Conservation (phyloP, 768 basidiomycete genomes). For the Mycena floridula region DNA sequence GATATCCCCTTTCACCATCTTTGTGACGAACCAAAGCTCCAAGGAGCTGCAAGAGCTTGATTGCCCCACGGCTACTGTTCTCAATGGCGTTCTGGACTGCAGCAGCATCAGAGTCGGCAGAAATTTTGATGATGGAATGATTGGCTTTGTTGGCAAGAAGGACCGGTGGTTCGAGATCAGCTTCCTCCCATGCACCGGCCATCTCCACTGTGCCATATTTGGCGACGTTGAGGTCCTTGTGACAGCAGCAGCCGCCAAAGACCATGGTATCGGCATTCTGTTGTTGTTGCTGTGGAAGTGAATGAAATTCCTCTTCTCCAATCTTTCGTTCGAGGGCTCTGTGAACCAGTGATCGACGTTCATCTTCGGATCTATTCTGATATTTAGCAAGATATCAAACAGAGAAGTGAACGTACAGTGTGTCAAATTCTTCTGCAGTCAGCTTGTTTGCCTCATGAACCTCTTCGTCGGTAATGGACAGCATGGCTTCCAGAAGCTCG, state of each 20-base stretch:
- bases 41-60: constrained; percentile 9
- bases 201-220: constrained; percentile 10
- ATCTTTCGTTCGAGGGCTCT: too few species aligned
- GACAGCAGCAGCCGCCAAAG: constrained; percentile 17
- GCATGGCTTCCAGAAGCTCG: background rate
- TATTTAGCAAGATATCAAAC: too few species aligned
- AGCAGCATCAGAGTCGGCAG: background rate
- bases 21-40: constrained; percentile 17
- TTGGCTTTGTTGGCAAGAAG: constrained; percentile 15
- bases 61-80: constrained; percentile 9
- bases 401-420: constrained; percentile 5
- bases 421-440: too few species aligned
- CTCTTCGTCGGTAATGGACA: background rate
- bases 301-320: too few species aligned
- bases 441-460: too few species aligned
- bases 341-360: background rate
- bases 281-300: too few species aligned
- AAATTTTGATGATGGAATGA: constrained; percentile 5
- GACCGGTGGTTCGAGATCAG: constrained; percentile 6
- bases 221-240: constrained; percentile 17
- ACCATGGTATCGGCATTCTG: too few species aligned
- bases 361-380: constrained; percentile 5
- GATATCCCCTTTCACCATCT: constrained; percentile 18
- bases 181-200: background rate
- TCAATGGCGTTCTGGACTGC: constrained; percentile 7